Base-by-base conservation (phyloP, 1,284 basidiomycete species). In the Fomitopsis schrenkii region DNA sequence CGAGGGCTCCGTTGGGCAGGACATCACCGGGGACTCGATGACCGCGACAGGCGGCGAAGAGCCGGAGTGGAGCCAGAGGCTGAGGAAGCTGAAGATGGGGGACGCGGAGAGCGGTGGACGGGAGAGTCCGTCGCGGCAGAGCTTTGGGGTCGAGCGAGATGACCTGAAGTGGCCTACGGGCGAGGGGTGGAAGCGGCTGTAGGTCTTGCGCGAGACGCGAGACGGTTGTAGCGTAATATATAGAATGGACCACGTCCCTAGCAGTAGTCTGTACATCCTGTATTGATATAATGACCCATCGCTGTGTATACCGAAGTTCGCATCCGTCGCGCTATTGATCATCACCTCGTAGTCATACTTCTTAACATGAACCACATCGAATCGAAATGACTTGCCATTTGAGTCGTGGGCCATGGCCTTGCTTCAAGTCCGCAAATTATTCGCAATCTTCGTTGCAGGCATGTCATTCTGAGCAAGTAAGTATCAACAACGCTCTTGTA, bases 121-220 rank as follows among this genome's bases (percentile, higher is more conserved):
- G n/a, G 53, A 40, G 35, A 59, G 54, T 48, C 40, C 52, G 48
- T 41, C 42, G 62, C 59, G 62, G 53, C 55, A 59, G 64, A 62
- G 52, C 35, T 17, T 65, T 62, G 66, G 59, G 53, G 61, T 60
- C 14, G 80, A 81, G 67, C 74, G 79, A 54, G 86, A 87, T 67
- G 78, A 81, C 63, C 67, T 86, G 64, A 88, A 88, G 71, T 85
- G 82, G 81, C 86, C 85, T 3, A 80, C 77, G 61, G 80, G 80
- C 0, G 80, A 86, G 44, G 85, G 86, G 2, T 88, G 85, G 86
- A 77, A 71, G 63, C 79, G 78, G 38, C 70, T 86, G 46, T 48
- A 48, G 46, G 7, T 36, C 35, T 36, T 36, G 26, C 26, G 46
- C 12, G 10, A 30, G 26, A 30, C 26, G 46, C 28, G 46, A 45